phyloP scores from a whole-genome alignment of 73 alveolate species.

The Strombidium stylifer region DNA sequence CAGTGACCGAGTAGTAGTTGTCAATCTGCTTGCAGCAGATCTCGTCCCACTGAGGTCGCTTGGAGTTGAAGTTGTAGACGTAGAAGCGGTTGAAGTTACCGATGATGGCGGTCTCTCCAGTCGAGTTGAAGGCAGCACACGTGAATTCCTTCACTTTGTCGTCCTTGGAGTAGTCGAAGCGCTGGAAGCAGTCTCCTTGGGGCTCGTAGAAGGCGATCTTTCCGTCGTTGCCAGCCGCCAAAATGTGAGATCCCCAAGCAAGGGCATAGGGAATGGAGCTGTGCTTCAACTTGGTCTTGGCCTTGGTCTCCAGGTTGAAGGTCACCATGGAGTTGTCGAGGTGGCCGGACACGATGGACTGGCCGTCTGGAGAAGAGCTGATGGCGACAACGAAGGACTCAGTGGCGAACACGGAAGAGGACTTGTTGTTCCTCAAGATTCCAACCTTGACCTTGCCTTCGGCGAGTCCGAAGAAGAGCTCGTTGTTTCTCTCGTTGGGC shows the following conservation, averaged over 20 bases:
- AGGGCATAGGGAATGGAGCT: constrained; percentile 94
- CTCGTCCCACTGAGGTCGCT: constrained; percentile 98
- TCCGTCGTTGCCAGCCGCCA: constrained; percentile 99
- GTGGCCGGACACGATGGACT: constrained; percentile 97
- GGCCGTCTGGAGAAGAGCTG: constrained; percentile 96
- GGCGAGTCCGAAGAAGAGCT: constrained; percentile 98
- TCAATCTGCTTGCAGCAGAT: constrained; percentile 92
- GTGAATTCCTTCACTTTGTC: constrained; percentile 96
- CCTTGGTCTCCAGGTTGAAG: constrained; percentile 89
- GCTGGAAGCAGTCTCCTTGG: constrained; percentile 91
- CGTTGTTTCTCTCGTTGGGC: constrained; percentile 95
- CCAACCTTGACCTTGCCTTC: constrained; percentile 99
- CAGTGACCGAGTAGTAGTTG: constrained; percentile 97
- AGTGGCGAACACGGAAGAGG: constrained; percentile 82
- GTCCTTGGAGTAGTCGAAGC: constrained; percentile 97
- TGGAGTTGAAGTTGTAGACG: constrained; percentile 90
- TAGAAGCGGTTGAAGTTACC: constrained; percentile 98
- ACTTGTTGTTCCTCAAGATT: constrained; percentile 91
- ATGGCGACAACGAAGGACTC: constrained; percentile 92
- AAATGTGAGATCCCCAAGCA: constrained; percentile 96
- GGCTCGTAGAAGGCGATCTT: constrained; percentile 93
- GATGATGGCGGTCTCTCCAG: constrained; percentile 98
- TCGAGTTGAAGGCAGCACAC: constrained; percentile 93
- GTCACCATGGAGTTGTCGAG: constrained; percentile 97
- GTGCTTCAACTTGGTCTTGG: constrained; percentile 87